Conservation (phyloP, 306 rosid genomes). For the Oxytropis ochrocephala region DNA sequence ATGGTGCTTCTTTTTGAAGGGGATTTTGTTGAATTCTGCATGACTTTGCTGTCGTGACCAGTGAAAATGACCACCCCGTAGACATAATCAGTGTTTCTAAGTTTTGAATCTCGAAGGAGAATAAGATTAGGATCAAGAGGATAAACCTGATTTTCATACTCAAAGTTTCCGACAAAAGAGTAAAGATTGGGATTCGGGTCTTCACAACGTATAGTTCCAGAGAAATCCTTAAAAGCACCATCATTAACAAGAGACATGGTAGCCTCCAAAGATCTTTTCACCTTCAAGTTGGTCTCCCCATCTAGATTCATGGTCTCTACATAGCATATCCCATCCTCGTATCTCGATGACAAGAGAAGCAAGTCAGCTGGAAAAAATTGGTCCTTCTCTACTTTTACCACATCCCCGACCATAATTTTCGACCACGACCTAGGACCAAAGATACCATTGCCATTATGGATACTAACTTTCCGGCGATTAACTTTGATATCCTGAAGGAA, state of each 20-base stretch:
- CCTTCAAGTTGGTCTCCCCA: conserved; percentile 95
- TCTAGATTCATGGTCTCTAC: conserved; percentile 99
- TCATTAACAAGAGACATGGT: conserved; percentile 64
- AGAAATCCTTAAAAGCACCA: conserved; percentile 66
- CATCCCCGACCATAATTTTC: conserved; percentile 76
- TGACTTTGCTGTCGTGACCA: conserved; percentile 97
- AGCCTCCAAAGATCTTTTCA: conserved; percentile 87
- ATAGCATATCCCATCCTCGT: conserved; percentile 96
- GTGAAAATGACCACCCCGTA: conserved; percentile 92
- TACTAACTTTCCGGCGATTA: conserved; percentile 57
- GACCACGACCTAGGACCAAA: conserved; percentile 67
- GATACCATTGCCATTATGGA: conserved; percentile 66
- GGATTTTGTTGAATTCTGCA: conserved; percentile 94
- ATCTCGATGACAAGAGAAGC: conserved; percentile 79
- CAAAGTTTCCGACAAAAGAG: conserved; percentile 84
- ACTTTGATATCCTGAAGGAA: conserved; percentile 86
- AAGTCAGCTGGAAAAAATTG: conserved; percentile 96
- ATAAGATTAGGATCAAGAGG: conserved; percentile 87
- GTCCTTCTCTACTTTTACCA: conserved; percentile 85
- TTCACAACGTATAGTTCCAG: conserved; percentile 66
- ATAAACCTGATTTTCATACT: conserved; percentile 56
- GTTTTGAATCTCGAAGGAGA: conserved; percentile 94
- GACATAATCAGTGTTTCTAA: conserved; percentile 78
- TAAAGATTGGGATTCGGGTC: conserved; percentile 95
- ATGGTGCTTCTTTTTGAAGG: conserved; percentile 94